Evolutionary conservation across 441 rosid species (phyloP).

Genomic region (Adansonia grandidieri): DNA sequence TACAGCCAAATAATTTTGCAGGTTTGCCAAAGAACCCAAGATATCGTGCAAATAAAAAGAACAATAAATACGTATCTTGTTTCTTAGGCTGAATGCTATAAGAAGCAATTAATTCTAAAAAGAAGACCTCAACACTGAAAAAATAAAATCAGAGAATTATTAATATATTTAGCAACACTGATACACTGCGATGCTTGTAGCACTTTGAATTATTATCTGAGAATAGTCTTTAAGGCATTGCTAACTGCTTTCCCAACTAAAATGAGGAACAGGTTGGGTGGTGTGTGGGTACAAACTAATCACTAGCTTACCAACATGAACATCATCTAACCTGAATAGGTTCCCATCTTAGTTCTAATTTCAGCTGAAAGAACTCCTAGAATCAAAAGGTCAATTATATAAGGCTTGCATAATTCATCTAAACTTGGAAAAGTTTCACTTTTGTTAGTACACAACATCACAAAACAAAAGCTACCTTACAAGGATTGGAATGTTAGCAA

Average conservation of each 20-base stretch:
- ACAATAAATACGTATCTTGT: background rate
- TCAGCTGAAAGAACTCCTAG: background rate
- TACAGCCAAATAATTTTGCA: too few species aligned
- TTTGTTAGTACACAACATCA: background rate
- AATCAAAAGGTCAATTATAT: background rate
- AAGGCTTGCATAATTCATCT: background rate
- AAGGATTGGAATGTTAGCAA: background rate
- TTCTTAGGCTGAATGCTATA: background rate
- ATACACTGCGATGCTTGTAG: background rate
- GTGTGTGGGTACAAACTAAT: background rate
- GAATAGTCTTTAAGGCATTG: background rate
- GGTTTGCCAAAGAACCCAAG: too few species aligned
- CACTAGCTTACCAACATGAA: background rate
- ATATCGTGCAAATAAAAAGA: too few species aligned
- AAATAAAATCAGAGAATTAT: background rate
- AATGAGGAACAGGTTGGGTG: constrained; percentile 6
- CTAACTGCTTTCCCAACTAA: constrained; percentile 15
- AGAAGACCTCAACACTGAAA: background rate
- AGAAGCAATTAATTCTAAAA: background rate
- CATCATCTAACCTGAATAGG: too few species aligned
- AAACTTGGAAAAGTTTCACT: background rate
- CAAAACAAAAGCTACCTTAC: background rate
- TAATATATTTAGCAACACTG: constrained; percentile 9
- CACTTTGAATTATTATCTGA: background rate
- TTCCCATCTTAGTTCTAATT: background rate